Base-by-base conservation (phyloP, 2,329 filamentous ascomycete species). In the Ceratocystis diversiconidia region DNA sequence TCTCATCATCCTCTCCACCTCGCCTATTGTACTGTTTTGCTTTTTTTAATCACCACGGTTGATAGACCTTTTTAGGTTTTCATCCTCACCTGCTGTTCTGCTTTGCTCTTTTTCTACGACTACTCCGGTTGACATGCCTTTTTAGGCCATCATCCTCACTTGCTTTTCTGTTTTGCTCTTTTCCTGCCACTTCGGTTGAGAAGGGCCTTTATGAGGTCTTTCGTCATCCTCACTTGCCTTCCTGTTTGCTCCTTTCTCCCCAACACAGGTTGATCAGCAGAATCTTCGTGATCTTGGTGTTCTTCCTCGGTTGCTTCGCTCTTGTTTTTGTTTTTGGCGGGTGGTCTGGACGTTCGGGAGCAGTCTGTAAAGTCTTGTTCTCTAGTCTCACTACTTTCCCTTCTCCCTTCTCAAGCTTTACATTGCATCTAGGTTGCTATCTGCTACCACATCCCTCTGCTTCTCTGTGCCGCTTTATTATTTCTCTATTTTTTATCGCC, bases 151-250 rank as follows among this genome's bases (percentile, higher is more conserved):
- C 46, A 50, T 50, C 46, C 48, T 52, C 48, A 52, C n/a, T 57
- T 48, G 25, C 43, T 65, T 15, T 57, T 28, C 61, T 62, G 46
- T 63, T 55, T 61, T 60, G 50, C 19, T 52, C 48, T 67, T 64
- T 64, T 17, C 6, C 28, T 63, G 4, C 15, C 30, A 59, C 22
- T 46, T 63, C n/a, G 50, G 65, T 63, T 66, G 61, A 43, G 36
- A 41, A 15, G 41, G 28, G 5, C 60, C 65, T 66, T 15, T 60
- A 50, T 60, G 44, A 44, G 59, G 36, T 52, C 48, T 22, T 46
- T n/a, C 36, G 48, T 25, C 52, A 46, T 55, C 28, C 65, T 61
- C 41, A 63, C 61, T 52, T 66, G 65, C 50, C 60, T 60, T 59
- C 17, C 36, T 44, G 22, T 19, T 60, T 44, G 36, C 30, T 32